phyloP scores from a whole-genome alignment of 2,329 filamentous ascomycete genomes.

The Drechslerella coelobrocha region DNA sequence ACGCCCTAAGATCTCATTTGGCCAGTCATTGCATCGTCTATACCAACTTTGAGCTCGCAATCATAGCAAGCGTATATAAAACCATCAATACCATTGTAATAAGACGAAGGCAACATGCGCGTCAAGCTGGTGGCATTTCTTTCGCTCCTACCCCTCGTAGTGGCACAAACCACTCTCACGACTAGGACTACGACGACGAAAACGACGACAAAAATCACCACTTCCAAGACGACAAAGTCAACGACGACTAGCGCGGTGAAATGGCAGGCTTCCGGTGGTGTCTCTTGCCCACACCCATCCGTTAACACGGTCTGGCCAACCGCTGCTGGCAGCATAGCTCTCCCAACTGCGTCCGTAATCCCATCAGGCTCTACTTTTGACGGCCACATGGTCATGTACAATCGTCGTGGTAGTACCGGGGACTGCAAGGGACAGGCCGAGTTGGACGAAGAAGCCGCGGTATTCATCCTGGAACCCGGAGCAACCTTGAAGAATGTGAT shows the following conservation, averaged over 20 bases:
- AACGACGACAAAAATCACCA: conserved; percentile 4
- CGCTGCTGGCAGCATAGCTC: conserved; percentile 13
- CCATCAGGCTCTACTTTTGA: conserved; percentile 22
- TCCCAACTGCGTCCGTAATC: conserved; percentile 22
- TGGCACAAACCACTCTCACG: conserved; percentile 17
- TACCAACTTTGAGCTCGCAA: too few species aligned
- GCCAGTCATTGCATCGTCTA: too few species aligned
- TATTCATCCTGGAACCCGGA: conserved; percentile 64
- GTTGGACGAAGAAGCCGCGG: conserved; percentile 56
- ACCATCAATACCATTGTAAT: too few species aligned
- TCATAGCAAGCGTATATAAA: too few species aligned
- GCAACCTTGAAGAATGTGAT: conserved; percentile 65
- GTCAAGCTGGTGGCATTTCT: conserved; percentile 10
- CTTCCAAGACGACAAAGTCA: conserved; percentile 24
- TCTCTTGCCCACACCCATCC: conserved; percentile 22
- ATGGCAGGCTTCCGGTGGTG: conserved; percentile 33
- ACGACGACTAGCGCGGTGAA: conserved; percentile 23
- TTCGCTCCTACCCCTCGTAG: conserved; percentile 16
- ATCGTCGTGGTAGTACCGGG: conserved; percentile 19
- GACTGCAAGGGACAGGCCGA: conserved; percentile 22
- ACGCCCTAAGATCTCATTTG: too few species aligned
- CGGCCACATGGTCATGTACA: conserved; percentile 26
- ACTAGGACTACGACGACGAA: conserved; percentile 11
- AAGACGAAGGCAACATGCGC: conserved; percentile 16
- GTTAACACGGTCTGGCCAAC: conserved; percentile 33